phyloP scores from a whole-genome alignment of 495 filamentous ascomycete species.

The Penicillium lividum region DNA sequence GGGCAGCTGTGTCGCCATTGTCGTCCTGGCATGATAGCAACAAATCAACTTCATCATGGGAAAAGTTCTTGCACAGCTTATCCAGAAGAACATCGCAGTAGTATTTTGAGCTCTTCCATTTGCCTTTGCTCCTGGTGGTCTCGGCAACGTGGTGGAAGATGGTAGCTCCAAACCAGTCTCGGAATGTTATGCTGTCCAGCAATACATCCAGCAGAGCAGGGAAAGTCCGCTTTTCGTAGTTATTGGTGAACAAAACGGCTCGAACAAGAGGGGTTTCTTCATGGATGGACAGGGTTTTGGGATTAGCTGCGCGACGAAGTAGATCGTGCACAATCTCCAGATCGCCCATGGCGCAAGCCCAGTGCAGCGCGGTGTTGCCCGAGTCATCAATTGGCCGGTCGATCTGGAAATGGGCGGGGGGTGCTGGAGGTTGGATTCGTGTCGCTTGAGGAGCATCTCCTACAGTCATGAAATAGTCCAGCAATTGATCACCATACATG shows the following conservation, averaged over 20 bases:
- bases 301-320: conserved; percentile 69
- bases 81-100: conserved; percentile 91
- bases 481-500: conserved; percentile 85
- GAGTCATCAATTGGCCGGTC: conserved; percentile 88
- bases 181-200: conserved; percentile 68
- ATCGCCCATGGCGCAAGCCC: conserved; percentile 98
- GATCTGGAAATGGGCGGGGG: conserved; percentile 79
- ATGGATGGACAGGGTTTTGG: conserved; percentile 64
- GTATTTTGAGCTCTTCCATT: conserved; percentile 81
- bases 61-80: conserved; percentile 68
- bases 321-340: conserved; percentile 85
- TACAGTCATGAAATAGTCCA: conserved; percentile 92
- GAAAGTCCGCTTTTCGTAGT: conserved; percentile 87
- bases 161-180: conserved; percentile 76
- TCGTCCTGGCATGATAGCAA: conserved; percentile 71
- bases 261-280: conserved; percentile 95
- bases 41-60: conserved; percentile 68
- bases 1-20: conserved; percentile 84
- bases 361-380: conserved; percentile 87
- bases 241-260: conserved; percentile 94
- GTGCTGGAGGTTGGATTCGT: conserved; percentile 64
- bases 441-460: conserved; percentile 64
- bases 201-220: conserved; percentile 77
- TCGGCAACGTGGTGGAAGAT: conserved; percentile 91
- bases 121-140: conserved; percentile 75